Conservation (phyloP, 495 filamentous ascomycete species). For the Penicillium fimorum region DNA sequence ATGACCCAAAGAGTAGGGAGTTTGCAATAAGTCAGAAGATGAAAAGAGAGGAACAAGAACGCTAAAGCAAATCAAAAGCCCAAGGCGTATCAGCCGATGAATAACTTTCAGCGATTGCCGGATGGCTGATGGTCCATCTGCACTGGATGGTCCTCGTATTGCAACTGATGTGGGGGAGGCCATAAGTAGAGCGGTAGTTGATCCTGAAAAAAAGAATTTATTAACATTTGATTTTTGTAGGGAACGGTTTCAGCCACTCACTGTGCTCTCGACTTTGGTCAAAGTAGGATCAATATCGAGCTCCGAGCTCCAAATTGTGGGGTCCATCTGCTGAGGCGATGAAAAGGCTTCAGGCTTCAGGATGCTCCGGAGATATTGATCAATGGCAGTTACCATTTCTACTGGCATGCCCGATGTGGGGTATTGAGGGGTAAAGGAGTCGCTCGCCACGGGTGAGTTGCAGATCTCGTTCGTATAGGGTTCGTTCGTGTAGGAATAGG, state of each 20-base stretch:
- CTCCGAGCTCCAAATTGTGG: not conserved
- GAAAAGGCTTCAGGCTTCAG: conserved; percentile 8
- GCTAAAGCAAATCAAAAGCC: not conserved
- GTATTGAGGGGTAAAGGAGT: conserved; percentile 4
- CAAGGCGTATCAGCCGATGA: not conserved
- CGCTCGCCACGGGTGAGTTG: conserved; percentile 6
- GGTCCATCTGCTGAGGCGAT: not conserved
- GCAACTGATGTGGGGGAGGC: not conserved
- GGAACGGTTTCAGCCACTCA: not conserved
- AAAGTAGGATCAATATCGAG: conserved; percentile 6
- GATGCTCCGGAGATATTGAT: conserved; percentile 9
- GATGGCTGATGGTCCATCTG: not conserved
- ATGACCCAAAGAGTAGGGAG: not conserved
- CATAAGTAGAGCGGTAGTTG: conserved; percentile 3
- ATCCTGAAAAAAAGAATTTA: not conserved
- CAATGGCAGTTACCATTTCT: conserved; percentile 3
- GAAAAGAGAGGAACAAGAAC: not conserved
- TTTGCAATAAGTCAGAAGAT: not conserved
- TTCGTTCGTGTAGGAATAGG: conserved; percentile 9
- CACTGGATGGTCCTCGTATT: not conserved
- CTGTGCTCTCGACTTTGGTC: not conserved
- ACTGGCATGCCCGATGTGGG: conserved; percentile 7
- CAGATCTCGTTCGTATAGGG: conserved; percentile 5
- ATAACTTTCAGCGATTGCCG: not conserved
- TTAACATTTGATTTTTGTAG: not conserved